Base-by-base conservation (phyloP, 768 basidiomycete species). In the Phallus indusiatus region DNA sequence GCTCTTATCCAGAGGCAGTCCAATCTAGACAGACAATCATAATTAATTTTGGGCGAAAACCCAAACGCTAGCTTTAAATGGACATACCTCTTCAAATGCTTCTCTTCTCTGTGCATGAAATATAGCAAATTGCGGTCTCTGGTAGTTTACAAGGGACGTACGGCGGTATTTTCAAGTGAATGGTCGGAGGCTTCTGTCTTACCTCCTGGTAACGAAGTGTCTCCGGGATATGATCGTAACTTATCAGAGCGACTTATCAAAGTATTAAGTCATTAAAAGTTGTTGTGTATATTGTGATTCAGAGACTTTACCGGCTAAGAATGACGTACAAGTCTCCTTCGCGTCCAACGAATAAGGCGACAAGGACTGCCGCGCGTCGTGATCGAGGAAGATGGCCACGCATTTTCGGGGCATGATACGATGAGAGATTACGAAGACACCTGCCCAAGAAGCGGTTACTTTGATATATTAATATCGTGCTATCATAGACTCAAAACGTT, bases 141-240 rank as follows among this genome's bases (percentile, higher is more conserved):
- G 2, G 8, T n/a, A 48, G 14, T 58, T 37, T 34, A 22, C 1
- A 34, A 22, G 33, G 18, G 17, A 75, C 83, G 65, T 68, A 92
- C 90, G 18, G 91, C 92, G 1, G 91, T 85, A 61, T 88, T 86
- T 66, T 94, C 93, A 2, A 84, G 73, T 46, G 79, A 82, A 62
- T 65, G 68, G 68, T 94, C 92, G 46, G 73, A 75, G 1, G 74
- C 73, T 16, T 95, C 92, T 7, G 85, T 78, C 67, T 85, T 90
- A 0, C 93, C 92, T 6, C 93, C 92, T 0, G 92, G 93, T 5
- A 95, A 72, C 0, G 90, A 87, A 0, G 93, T 95, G 68, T 94
- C 93, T 0, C 90, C 90, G 0, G 92, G 88, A 65, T 88, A 95
- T 9, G 85, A 78, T 37, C 83, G 75, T 64, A 95, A 72, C 2